Evolutionary conservation across 2,329 filamentous ascomycete genomes (phyloP).

Genomic region (Xylaria sp.): DNA sequence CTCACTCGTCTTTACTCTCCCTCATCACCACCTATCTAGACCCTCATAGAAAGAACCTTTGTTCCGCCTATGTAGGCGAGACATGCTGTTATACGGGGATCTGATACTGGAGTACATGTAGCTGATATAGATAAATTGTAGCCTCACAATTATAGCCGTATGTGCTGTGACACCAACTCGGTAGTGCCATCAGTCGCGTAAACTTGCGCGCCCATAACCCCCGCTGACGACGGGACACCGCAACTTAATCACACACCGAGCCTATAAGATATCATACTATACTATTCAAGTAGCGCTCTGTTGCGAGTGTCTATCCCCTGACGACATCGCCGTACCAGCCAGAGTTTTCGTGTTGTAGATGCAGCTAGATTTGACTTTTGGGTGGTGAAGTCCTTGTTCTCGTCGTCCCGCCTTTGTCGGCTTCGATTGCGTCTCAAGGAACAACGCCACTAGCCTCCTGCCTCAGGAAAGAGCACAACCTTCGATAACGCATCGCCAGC

Average conservation of each 20-base stretch:
- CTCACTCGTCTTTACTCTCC: background rate
- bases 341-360: too few species aligned
- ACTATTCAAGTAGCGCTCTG: too few species aligned
- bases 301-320: too few species aligned
- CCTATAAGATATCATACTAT: too few species aligned
- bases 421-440: too few species aligned
- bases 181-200: background rate
- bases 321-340: too few species aligned
- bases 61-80: background rate
- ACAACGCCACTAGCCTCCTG: background rate
- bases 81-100: background rate
- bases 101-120: background rate
- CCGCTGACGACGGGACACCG: background rate
- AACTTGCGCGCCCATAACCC: background rate
- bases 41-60: background rate
- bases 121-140: slow-evolving; percentile 1
- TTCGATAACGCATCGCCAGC: background rate
- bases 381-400: too few species aligned
- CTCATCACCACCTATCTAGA: background rate
- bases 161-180: background rate
- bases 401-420: too few species aligned
- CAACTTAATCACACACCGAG: background rate
- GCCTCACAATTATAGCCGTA: background rate
- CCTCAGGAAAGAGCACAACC: background rate
- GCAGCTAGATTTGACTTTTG: too few species aligned